Evolutionary conservation across 768 basidiomycete species (phyloP).

Genomic region (Porpolomopsis calyptriformis): DNA sequence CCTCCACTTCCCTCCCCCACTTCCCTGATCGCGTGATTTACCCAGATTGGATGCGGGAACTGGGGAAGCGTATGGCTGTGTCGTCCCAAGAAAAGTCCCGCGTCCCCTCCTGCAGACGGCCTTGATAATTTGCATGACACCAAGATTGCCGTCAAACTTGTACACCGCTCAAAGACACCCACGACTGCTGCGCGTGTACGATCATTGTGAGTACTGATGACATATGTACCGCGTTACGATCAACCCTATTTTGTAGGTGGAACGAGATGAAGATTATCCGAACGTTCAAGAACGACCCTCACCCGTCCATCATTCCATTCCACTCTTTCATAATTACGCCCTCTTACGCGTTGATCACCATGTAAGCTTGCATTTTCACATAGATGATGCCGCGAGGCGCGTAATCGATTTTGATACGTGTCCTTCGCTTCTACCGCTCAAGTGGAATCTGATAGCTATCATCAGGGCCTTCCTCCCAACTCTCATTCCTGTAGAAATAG

Average conservation of each 20-base stretch:
- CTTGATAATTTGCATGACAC: constrained; percentile 31
- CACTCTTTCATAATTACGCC: constrained; percentile 91
- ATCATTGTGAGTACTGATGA: constrained; percentile 52
- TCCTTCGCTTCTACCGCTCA: constrained; percentile 6
- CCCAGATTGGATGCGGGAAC: constrained; percentile 83
- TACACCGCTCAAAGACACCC: constrained; percentile 75
- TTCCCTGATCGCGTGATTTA: constrained; percentile 7
- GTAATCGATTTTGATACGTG: not conserved
- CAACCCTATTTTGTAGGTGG: constrained; percentile 45
- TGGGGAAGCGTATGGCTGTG: constrained; percentile 90
- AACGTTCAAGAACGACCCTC: constrained; percentile 71
- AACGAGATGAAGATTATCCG: constrained; percentile 97
- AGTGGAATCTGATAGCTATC: constrained; percentile 3
- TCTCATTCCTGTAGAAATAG: constrained; percentile 80
- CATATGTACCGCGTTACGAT: not conserved
- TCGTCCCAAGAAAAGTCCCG: constrained; percentile 40
- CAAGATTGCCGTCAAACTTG: constrained; percentile 86
- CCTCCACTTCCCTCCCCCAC: constrained; percentile 3
- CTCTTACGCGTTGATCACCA: constrained; percentile 83
- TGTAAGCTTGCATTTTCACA: constrained; percentile 40
- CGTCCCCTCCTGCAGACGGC: constrained; percentile 23
- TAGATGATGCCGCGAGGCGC: not conserved
- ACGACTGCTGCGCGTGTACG: constrained; percentile 84
- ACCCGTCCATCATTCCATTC: constrained; percentile 88
- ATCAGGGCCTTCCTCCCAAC: constrained; percentile 78